Percentiles rank a stretch among this genome's conserved stretches.
phyloP scores from a whole-genome alignment of 2,329 filamentous ascomycete genomes.

The Monosporascus sp. region DNA sequence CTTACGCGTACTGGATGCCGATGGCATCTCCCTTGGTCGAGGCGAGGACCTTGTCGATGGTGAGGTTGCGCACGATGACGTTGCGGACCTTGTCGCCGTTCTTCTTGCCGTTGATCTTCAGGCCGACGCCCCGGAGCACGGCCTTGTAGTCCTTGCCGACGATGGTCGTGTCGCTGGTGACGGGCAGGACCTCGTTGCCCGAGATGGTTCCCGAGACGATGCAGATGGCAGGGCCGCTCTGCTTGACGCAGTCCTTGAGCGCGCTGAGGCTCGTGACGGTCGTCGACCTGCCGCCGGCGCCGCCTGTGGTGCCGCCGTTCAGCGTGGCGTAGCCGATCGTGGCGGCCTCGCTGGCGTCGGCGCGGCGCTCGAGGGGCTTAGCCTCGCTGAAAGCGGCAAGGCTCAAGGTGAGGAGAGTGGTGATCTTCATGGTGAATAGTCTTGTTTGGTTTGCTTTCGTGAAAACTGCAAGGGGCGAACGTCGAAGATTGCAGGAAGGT shows the following conservation, averaged over 20 bases:
- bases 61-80: conserved; percentile 59
- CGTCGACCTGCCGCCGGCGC: conserved; percentile 46
- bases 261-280: conserved; percentile 47
- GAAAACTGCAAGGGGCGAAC: too few relatives aligned
- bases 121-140: conserved; percentile 37
- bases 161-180: conserved; percentile 46
- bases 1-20: conserved; percentile 44
- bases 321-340: conserved; percentile 14
- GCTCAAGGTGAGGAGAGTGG: neutral
- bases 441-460: too few relatives aligned
- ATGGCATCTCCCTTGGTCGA: conserved; percentile 51
- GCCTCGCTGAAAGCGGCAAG: neutral
- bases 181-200: conserved; percentile 33
- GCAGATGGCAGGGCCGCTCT: conserved; percentile 39
- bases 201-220: conserved; percentile 40
- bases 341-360: neutral
- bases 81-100: conserved; percentile 36
- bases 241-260: conserved; percentile 43
- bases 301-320: conserved; percentile 41
- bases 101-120: conserved; percentile 38
- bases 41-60: conserved; percentile 51
- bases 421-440: too few relatives aligned
- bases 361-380: neutral
- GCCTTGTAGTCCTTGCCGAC: conserved; percentile 32
- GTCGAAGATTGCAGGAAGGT: too few relatives aligned